Base-by-base conservation (phyloP, 305 asterid species). In the Caryopteris hybrid region DNA sequence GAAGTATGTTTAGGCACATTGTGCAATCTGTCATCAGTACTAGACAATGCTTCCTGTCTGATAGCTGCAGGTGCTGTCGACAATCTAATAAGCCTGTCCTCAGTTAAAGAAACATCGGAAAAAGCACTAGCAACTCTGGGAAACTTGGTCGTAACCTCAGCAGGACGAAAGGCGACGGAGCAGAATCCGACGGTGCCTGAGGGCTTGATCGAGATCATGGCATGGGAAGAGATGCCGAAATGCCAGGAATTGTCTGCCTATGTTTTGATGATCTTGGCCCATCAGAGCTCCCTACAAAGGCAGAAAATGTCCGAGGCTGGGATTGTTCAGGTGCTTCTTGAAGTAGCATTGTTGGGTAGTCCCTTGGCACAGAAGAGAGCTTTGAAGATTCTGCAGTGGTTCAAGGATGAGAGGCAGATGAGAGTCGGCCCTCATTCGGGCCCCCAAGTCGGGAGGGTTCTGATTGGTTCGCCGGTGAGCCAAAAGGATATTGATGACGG, bases 351-450 rank as follows among this genome's bases (percentile, higher is more conserved):
- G 76, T 51, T 90, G 78, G 92, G 97, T 3, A 93, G 91, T 31
- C 83, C 92, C 2, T 77, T 93, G 80, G 97, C 92, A 2, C 96
- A 85, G 66, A 93, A 88, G 68, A 79, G 98, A 56, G 96, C 97
- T 11, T 12, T 91, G 53, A 93, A 90, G 76, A 59, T 93, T 46
- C 70, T 93, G 14, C 96, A 88, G 66, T 90, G 97, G 98, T 90
- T 93, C 54, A 93, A 90, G 76, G 88, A 90, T 41, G 98, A 88
- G 5, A 58, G 93, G 56, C 88, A 79, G 52, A 77, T 58, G 65
- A 81, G 83, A 46, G 76, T 88, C 78, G 95, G 89, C 45, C 88
- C 91, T 10, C 96, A 86, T 46, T 90, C 96, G 8, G 93, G 95
- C 33, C 95, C 95, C 18, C 96, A 88, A 68, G 80, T 76, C 6